A percentile compares a stretch with the other conserved stretches of the same genome.
phyloP scores from a whole-genome alignment of 768 basidiomycete genomes.

The Paxillus ammoniavirescens region DNA sequence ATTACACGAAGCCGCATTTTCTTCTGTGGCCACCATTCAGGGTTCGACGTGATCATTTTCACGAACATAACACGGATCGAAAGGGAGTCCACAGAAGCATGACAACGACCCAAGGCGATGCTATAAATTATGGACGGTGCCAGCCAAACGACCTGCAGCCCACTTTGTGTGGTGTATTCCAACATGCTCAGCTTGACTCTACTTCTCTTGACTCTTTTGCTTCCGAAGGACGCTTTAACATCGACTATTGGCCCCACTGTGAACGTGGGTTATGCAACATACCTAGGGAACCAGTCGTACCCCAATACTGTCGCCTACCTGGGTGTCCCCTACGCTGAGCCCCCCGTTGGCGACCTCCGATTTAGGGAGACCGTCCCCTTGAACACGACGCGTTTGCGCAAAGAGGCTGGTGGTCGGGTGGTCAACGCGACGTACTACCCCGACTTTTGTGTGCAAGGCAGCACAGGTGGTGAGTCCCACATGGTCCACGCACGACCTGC shows the following conservation, averaged over 20 bases:
- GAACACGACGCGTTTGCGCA: constrained; percentile 43
- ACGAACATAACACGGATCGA: background rate
- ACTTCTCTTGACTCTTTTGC: constrained; percentile 25
- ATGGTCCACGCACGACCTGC: background rate
- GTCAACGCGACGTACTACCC: constrained; percentile 56
- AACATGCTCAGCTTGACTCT: background rate
- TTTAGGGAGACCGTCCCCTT: constrained; percentile 51
- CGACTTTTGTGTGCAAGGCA: constrained; percentile 59
- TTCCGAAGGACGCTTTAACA: constrained; percentile 5
- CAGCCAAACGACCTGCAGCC: background rate
- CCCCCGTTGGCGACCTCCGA: constrained; percentile 40
- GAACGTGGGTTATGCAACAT: constrained; percentile 58
- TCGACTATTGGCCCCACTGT: constrained; percentile 33
- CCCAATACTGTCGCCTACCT: constrained; percentile 57
- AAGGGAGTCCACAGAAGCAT: no score
- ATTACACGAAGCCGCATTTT: background rate
- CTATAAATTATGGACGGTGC: background rate
- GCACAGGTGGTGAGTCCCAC: constrained; percentile 39
- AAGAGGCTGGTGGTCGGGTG: constrained; percentile 35
- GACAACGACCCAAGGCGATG: no score
- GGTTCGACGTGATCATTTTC: background rate
- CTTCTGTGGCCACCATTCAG: background rate
- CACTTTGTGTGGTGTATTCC: background rate
- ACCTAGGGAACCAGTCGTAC: constrained; percentile 50
- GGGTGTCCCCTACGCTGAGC: constrained; percentile 44